Base-by-base conservation (phyloP, 768 basidiomycete genomes). In the Calocybe gangraenosa region DNA sequence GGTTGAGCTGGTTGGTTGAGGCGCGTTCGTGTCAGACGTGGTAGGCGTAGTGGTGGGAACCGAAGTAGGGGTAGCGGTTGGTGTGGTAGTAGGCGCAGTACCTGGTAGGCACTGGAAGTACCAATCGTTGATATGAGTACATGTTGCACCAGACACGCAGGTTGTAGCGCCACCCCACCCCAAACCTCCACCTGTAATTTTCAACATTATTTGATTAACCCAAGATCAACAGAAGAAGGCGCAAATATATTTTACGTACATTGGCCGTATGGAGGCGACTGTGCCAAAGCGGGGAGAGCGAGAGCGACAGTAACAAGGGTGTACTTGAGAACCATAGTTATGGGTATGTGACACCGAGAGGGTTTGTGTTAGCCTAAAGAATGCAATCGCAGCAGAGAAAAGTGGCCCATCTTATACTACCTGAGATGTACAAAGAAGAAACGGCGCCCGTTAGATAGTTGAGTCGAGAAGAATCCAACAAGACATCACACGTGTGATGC, bases 31-130 rank as follows among this genome's bases (percentile, higher is more conserved):
- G 17, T 20, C 46, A 31, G 46, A 31, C 25, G 52, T 34, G 1
- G 57, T 38, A 19, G 50, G 44, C 11, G 45, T 15, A 9, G 59
- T 39, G 10, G 49, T 40, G 6, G 60, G 23, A 15, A 49, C 42
- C 11, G 55, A 46, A 8, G 61, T 53, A 15, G 58, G 40, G 18
- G 59, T 42, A 9, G 55, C 45, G 18, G 44, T 34, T n/a, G 50
- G 45, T 17, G 48, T 40, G 7, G 25, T 42, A 8, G 54, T 37
- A 9, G 59, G 43, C 4, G 56, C 47, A 7, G 53, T 47, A 11
- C 60, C 64, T 18, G 66, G 65, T 1, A 65, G 51, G 50, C 68
- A 69, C 43, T 69, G 68, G 9, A 51, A 66, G 48, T 65, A 70
- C 10, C 44, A 70, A n/a, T 58, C 51, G 42, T 68, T 70, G 4